Base-by-base conservation (phyloP, 78 protist genomes). In the Chrysochromulina parva region DNA sequence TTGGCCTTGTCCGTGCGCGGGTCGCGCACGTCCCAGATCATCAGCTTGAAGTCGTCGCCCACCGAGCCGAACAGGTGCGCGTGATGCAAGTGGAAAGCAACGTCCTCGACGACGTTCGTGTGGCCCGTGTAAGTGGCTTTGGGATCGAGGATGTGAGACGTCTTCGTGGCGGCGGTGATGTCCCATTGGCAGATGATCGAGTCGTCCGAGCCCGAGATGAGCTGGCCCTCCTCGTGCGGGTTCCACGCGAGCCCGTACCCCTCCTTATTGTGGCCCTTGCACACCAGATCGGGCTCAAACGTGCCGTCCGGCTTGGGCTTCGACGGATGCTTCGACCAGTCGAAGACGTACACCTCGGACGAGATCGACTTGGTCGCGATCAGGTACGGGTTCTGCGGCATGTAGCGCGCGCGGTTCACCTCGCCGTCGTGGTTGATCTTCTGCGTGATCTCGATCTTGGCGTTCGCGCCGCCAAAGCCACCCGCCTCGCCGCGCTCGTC, bases 181-280 rank as follows among this genome's bases (percentile, higher is more conserved):
- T 98, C 98, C 99, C 98, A 98, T 57, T 96, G 26, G 87, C 99
- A 98, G 20, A 98, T 87, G 9, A 87, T 55, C 28, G 52, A 67
- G 90, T 98, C 99, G 86, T 98, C 98, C 3, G 98, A 85, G 10
- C 98, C 97, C 57, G 93, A 66, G 20, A 97, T 62, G 38, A 98
- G 93, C 24, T 53, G 26, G 67, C 97, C 98, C 54, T 88, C 85
- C 59, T 67, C 52, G 38, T 22, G 55, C 4, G 96, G 97, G 92
- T 73, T 93, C 99, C 99, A 98, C 11, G 94, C 62, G 14, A 98
- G 94, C 48, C 99, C 99, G 88, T 98, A 98, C n/a, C 99, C 99
- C 38, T 98, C 98, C 62, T 97, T 96, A n/a, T 76, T 26, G 94
- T 98, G 98, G 9, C 98, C 98, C 24, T 13, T 53, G 38, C 97